These are phyloP conservation scores for Purpureocillium takamizusanense DNA, from an alignment of 2,329 filamentous ascomycete species.

Conservation along the genomic window DNA sequence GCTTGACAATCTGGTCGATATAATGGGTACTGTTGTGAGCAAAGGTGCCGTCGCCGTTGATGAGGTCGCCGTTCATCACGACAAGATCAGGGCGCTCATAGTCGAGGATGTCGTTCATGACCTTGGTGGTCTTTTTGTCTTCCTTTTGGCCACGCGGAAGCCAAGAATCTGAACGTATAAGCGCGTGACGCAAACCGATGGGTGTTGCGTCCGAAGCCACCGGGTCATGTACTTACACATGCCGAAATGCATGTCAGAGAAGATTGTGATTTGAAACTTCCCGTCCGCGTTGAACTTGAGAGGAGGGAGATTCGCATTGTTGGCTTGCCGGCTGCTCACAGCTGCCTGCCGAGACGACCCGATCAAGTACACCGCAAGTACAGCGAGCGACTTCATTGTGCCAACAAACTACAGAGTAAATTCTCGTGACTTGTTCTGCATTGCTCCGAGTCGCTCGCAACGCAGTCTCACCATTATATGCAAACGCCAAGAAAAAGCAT, in stretches of 20 bases:
- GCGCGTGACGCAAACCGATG: neutral
- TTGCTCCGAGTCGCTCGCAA: no score
- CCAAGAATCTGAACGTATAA: slow-evolving; percentile 34
- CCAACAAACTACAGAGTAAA: no score
- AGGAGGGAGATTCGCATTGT: no score
- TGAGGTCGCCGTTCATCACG: slow-evolving; percentile 62
- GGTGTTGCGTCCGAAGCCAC: no score
- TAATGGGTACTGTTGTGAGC: slow-evolving; percentile 45
- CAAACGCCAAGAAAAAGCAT: no score
- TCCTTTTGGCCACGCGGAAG: slow-evolving; percentile 27
- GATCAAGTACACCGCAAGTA: no score
- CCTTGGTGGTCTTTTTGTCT: slow-evolving; percentile 46
- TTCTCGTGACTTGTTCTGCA: no score
- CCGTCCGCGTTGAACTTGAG: slow-evolving; percentile 30
- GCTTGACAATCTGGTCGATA: slow-evolving; percentile 49
- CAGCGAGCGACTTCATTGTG: no score
- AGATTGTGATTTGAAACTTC: slow-evolving; percentile 47
- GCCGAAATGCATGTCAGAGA: slow-evolving; percentile 64
- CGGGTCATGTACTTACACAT: slow-evolving; percentile 46
- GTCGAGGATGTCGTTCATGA: slow-evolving; percentile 50
- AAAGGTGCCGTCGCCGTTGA: slow-evolving; percentile 57
- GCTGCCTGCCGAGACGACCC: no score
- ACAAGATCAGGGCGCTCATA: slow-evolving; percentile 50
- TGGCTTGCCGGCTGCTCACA: no score
- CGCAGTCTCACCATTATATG: no score